Base-by-base conservation (phyloP, 371 early-diverging fungal genomes). In the Zychaea mexicana region DNA sequence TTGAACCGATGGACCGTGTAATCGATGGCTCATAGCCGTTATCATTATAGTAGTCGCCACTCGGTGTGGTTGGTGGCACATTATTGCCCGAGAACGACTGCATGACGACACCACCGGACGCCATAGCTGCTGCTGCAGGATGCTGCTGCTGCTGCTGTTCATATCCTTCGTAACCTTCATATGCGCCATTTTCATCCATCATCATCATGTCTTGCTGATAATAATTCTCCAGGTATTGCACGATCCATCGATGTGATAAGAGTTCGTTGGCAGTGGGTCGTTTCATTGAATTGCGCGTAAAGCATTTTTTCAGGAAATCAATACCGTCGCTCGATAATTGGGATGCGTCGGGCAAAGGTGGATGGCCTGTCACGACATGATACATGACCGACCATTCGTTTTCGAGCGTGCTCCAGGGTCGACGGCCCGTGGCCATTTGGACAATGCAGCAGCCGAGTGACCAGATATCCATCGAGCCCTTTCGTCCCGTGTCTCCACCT, bases 321-420 rank as follows among this genome's bases (percentile, higher is more conserved):
- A 92, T 85, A 19, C 93, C 92, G 4, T 67, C 79, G 15, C 71
- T 67, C 27, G 88, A 86, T 31, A 92, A 66, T 62, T 90, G 88
- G 0, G 86, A 76, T 0, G 85, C 70, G 38, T 88, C 88, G 0
- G 92, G 94, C 45, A 92, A 69, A 1, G 90, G 89, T 24, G 92
- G 91, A 52, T 88, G 90, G 0, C 88, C 88, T 0, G 88, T 85
- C 0, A 88, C 93, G 2, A 91, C 91, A 62, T 91, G 90, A 65
- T 89, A 93, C 91, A 92, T 94, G 42, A 96, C 89, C 0, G 96
- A 94, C 95, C 95, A 96, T 69, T 95, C 94, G 67, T 96, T 96
- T 62, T 96, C 96, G 31, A 96, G 65, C 52, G 93, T 88, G 17
- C 90, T 84, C 95, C 95, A 99, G 8, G 99, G 98, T 61, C 95